Percentiles rank a stretch among this genome's conserved stretches.
phyloP scores from a whole-genome alignment of 129 eudicot genomes.

The Flaveria trinervia region DNA sequence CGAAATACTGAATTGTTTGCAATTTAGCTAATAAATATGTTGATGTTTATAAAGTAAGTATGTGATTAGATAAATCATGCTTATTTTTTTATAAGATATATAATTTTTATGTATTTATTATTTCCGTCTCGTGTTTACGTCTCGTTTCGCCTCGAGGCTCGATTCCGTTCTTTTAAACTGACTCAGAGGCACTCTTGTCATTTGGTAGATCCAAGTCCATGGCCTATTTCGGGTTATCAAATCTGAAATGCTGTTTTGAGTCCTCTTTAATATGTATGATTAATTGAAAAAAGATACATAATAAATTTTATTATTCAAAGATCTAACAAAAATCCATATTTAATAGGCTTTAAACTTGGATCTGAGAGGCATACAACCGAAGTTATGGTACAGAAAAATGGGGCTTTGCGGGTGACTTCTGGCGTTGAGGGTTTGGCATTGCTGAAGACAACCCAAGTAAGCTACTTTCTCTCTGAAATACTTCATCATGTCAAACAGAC shows the following conservation, averaged over 20 bases:
- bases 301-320: neutral
- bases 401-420: conserved; percentile 65
- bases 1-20: too few species aligned
- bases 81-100: too few species aligned
- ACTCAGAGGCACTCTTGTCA: neutral
- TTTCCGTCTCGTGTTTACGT: too few species aligned
- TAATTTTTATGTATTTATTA: too few species aligned
- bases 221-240: neutral
- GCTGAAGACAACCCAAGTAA: conserved; percentile 92
- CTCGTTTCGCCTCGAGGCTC: too few species aligned
- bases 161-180: too few species aligned
- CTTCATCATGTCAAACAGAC: conserved; percentile 4
- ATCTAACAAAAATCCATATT: neutral
- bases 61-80: too few species aligned
- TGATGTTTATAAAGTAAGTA: too few species aligned
- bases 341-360: conserved; percentile 89
- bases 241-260: neutral
- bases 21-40: too few species aligned
- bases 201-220: too few species aligned
- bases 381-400: conserved; percentile 63
- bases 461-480: conserved; percentile 22
- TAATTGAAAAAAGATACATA: neutral
- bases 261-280: conserved; percentile 11
- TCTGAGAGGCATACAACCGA: conserved; percentile 88
- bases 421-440: conserved; percentile 83